Evolutionary conservation across 768 basidiomycete species (phyloP).

Genomic region (Thelephora ganbajun): DNA sequence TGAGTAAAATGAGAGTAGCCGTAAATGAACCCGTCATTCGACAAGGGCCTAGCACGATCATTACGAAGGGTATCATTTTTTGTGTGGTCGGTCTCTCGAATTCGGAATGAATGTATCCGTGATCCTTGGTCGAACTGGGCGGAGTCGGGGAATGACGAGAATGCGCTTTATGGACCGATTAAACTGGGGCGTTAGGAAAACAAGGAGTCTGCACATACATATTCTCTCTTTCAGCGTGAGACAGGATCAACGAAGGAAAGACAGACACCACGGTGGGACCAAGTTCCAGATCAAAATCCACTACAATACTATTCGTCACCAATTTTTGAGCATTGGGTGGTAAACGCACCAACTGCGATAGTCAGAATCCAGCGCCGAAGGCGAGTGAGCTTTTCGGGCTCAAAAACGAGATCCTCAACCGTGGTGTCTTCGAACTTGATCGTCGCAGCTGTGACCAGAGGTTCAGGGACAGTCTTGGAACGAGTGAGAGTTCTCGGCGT

Average conservation of each 20-base stretch:
- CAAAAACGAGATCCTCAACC: conserved; percentile 28
- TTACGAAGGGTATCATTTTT: conserved; percentile 8
- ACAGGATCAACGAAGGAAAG: conserved; percentile 52
- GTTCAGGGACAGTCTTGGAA: conserved; percentile 32
- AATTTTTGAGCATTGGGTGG: background rate
- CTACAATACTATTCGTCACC: conserved; percentile 19
- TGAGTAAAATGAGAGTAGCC: conserved; percentile 73
- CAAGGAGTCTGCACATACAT: conserved; percentile 40
- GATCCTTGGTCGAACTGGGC: conserved; percentile 74
- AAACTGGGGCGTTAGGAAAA: conserved; percentile 2
- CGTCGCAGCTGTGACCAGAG: conserved; percentile 14
- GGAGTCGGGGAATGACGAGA: conserved; percentile 87
- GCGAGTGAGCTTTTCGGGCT: conserved; percentile 28
- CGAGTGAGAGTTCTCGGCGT: conserved; percentile 21
- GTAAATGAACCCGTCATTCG: conserved; percentile 56
- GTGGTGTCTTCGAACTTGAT: conserved; percentile 13
- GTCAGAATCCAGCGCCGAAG: conserved; percentile 58
- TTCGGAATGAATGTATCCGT: conserved; percentile 76
- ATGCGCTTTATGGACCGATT: conserved; percentile 41
- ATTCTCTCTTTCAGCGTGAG: conserved; percentile 62
- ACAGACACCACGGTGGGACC: conserved; percentile 67
- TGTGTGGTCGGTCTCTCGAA: conserved; percentile 31
- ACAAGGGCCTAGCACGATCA: conserved; percentile 20
- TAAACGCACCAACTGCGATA: conserved; percentile 44
- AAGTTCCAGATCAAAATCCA: conserved; percentile 81